Evolutionary conservation across 78 protist species (phyloP).

Genomic region (Guillardia theta): DNA sequence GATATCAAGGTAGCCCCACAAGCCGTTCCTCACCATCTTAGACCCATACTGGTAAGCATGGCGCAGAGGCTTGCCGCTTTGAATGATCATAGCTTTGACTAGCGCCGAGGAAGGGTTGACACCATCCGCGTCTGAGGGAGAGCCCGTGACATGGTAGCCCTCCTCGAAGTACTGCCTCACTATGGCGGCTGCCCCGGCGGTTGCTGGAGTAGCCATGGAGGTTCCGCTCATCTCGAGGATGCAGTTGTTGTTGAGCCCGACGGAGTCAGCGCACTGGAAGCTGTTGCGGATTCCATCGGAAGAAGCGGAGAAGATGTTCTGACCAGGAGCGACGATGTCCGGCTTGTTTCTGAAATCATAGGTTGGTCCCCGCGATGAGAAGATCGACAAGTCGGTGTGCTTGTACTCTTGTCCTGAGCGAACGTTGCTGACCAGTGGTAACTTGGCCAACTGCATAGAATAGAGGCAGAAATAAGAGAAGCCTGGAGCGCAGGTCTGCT

Average conservation of each 20-base stretch:
- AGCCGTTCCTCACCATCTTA: too few relatives aligned
- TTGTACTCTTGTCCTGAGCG: too few relatives aligned
- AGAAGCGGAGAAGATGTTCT: background rate
- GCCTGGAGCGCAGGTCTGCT: too few relatives aligned
- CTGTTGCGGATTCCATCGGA: background rate
- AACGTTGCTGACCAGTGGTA: too few relatives aligned
- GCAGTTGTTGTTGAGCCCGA: too few relatives aligned
- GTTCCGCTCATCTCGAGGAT: background rate
- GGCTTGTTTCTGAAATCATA: background rate
- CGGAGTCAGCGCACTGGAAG: background rate
- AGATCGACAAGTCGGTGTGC: too few relatives aligned
- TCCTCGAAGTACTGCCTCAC: slow-evolving; percentile 9
- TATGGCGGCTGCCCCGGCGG: background rate
- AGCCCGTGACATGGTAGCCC: too few relatives aligned
- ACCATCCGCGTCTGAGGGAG: too few relatives aligned
- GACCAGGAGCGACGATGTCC: background rate
- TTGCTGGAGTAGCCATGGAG: background rate
- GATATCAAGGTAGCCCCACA: background rate
- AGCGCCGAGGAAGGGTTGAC: background rate
- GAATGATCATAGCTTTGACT: background rate
- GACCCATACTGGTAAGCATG: background rate
- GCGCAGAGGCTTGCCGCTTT: background rate
- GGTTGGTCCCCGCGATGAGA: slow-evolving; percentile 23
- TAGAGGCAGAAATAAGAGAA: too few relatives aligned
- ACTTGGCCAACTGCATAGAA: too few relatives aligned